These are phyloP conservation scores for Apiospora kogelbergensis DNA, from an alignment of 2,329 filamentous ascomycete genomes.

Conservation along the genomic window DNA sequence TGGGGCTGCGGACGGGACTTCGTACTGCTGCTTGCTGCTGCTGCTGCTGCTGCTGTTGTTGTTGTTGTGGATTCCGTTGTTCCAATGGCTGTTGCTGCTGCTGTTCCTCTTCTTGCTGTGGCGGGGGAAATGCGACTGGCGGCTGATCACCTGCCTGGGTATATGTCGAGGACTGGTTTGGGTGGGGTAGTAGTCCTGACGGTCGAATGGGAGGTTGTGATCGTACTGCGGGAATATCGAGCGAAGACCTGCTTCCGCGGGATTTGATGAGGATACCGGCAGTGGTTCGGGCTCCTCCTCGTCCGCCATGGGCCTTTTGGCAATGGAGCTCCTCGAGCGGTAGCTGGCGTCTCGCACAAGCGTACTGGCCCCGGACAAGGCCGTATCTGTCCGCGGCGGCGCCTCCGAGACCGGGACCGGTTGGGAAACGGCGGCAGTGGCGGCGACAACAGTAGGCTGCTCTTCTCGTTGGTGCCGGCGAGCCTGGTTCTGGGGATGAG, in stretches of 20 bases:
- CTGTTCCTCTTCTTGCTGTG: constrained; percentile 17
- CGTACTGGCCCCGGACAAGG: constrained; percentile 51
- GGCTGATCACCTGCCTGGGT: constrained; percentile 63
- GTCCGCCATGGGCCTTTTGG: constrained; percentile 47
- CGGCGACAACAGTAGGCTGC: constrained; percentile 20
- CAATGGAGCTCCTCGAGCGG: constrained; percentile 55
- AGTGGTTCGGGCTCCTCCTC: constrained; percentile 16
- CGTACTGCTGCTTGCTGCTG: constrained; percentile 24
- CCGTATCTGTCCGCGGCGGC: constrained; percentile 48
- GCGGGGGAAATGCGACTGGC: constrained; percentile 58
- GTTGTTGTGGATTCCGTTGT: not conserved
- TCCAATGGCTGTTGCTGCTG: constrained; percentile 25
- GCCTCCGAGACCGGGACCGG: constrained; percentile 42
- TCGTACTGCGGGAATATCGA: constrained; percentile 80
- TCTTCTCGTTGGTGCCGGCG: not conserved
- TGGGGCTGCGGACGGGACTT: constrained; percentile 32
- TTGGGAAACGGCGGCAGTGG: constrained; percentile 34
- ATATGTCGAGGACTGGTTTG: constrained; percentile 64
- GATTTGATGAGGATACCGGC: constrained; percentile 20
- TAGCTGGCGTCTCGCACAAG: constrained; percentile 50
- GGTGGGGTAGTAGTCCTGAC: constrained; percentile 70
- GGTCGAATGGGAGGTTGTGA: constrained; percentile 62
- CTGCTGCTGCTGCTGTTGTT: constrained; percentile 11
- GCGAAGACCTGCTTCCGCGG: constrained; percentile 46
- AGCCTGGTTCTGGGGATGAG: not conserved